Conservation (phyloP, 2,329 filamentous ascomycete genomes). For the Clarireedia homoeocarpa region DNA sequence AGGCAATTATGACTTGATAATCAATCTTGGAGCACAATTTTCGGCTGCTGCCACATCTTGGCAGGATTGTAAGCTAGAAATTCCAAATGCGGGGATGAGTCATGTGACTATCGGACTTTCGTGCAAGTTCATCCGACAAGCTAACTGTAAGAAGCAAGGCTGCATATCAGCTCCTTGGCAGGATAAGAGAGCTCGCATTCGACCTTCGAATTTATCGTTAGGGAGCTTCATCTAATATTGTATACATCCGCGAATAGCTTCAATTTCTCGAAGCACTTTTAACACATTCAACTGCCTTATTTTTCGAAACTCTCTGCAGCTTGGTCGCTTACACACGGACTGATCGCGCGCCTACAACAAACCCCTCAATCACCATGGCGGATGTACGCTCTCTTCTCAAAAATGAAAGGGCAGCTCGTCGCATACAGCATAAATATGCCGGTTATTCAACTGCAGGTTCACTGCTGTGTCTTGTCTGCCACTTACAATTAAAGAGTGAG, state of each 20-base stretch:
- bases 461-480: conserved; percentile 60
- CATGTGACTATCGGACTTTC: neutral
- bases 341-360: neutral
- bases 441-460: conserved; percentile 61
- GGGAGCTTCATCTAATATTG: neutral
- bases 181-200: neutral
- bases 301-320: neutral
- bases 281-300: neutral
- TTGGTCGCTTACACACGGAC: neutral
- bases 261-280: neutral
- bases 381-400: conserved; percentile 75
- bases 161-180: neutral
- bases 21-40: neutral
- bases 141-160: neutral
- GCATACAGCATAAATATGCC: conserved; percentile 62
- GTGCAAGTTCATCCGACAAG: neutral
- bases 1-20: neutral
- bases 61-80: neutral
- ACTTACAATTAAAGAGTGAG: conserved; percentile 56
- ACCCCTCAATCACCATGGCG: conserved; percentile 46
- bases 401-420: conserved; percentile 66
- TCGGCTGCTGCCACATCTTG: neutral
- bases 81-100: neutral
- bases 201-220: too few species aligned
- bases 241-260: neutral